These are phyloP conservation scores for Cladorrhinum sp. DNA, from an alignment of 2,329 filamentous ascomycete species.

Conservation along the genomic window DNA sequence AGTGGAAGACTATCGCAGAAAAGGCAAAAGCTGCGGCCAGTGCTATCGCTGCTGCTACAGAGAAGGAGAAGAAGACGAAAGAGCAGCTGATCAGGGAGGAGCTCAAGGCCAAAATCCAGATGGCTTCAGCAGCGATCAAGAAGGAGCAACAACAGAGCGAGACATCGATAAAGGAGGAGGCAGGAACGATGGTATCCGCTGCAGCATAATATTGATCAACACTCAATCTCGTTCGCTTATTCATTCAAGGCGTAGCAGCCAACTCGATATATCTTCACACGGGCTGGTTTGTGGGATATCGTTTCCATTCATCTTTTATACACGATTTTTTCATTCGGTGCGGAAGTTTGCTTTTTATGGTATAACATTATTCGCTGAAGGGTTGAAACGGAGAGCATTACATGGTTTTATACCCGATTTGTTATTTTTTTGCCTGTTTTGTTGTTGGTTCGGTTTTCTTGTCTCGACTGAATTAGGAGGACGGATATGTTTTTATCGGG, in stretches of 20 bases:
- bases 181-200: background rate
- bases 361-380: background rate
- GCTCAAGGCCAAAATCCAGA: constrained; percentile 20
- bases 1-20: background rate
- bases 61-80: constrained; percentile 16
- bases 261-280: background rate
- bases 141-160: background rate
- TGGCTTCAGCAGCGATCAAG: background rate
- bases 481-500: background rate
- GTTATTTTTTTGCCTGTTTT: background rate
- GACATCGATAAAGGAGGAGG: background rate
- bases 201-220: background rate
- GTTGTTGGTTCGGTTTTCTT: background rate
- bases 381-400: background rate
- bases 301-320: background rate
- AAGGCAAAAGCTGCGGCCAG: constrained; percentile 12
- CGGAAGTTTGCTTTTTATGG: background rate
- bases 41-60: constrained; percentile 18
- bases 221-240: background rate
- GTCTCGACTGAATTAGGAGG: background rate
- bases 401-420: background rate
- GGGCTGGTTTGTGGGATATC: background rate
- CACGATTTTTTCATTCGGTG: background rate
- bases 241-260: background rate
- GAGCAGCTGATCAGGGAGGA: constrained; percentile 20